phyloP scores from a whole-genome alignment of 2,329 filamentous ascomycete species.

The Pseudonectria buxi region DNA sequence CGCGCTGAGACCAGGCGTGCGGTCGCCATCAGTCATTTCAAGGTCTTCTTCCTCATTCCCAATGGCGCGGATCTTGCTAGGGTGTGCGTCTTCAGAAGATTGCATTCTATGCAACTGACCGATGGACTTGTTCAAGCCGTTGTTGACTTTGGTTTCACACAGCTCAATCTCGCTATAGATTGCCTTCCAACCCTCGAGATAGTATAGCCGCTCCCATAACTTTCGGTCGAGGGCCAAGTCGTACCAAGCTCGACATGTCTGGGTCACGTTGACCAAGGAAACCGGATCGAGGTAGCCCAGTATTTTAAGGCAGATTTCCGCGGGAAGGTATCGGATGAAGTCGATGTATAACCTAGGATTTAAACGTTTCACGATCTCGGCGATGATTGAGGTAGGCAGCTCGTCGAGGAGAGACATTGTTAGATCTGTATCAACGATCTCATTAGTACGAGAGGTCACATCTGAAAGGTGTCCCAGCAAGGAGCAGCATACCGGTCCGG shows the following conservation, averaged over 20 bases:
- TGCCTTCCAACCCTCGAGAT: constrained; percentile 78
- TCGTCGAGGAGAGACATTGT: constrained; percentile 71
- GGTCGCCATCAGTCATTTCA: constrained; percentile 39
- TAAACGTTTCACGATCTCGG: constrained; percentile 71
- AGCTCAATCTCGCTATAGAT: constrained; percentile 56
- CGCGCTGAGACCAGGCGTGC: constrained; percentile 18
- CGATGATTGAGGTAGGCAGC: constrained; percentile 72
- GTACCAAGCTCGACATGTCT: constrained; percentile 77
- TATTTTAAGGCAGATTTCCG: constrained; percentile 85
- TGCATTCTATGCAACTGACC: constrained; percentile 37
- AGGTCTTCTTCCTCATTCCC: constrained; percentile 43
- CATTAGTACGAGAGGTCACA: background rate
- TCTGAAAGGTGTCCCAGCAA: background rate
- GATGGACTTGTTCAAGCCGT: constrained; percentile 31
- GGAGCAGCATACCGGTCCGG: constrained; percentile 39
- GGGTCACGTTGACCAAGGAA: constrained; percentile 72
- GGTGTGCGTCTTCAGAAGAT: constrained; percentile 40
- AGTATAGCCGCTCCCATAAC: constrained; percentile 80
- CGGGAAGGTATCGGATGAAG: constrained; percentile 76
- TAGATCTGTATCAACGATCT: constrained; percentile 51
- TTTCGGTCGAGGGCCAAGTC: constrained; percentile 72
- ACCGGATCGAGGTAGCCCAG: constrained; percentile 77
- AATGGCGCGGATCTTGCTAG: constrained; percentile 49
- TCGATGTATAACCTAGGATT: constrained; percentile 87
- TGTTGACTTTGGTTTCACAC: constrained; percentile 57